phyloP scores from a whole-genome alignment of 179 eudicot species.

The Actinidia arguta region DNA sequence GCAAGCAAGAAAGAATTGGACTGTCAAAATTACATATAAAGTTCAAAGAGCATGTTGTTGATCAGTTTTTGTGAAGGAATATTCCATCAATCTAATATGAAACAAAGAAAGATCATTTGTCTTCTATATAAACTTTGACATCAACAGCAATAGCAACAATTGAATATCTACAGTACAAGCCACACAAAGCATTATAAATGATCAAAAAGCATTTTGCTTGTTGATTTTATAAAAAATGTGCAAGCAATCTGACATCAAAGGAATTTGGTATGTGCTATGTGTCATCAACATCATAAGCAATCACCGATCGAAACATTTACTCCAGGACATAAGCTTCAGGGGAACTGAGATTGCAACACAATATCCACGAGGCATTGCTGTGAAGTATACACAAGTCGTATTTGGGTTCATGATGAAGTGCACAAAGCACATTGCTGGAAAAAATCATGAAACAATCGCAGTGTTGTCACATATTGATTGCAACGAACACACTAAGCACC shows the following conservation, averaged over 20 bases:
- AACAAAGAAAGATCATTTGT: neutral
- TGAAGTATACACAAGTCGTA: conserved; percentile 47
- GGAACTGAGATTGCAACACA: conserved; percentile 33
- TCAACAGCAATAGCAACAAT: neutral
- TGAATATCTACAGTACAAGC: neutral
- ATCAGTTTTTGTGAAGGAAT: neutral
- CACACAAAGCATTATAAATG: neutral
- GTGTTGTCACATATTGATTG: conserved; percentile 37
- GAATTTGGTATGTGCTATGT: neutral
- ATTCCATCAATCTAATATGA: neutral
- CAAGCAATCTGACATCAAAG: neutral
- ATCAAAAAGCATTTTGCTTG: neutral
- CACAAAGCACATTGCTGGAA: conserved; percentile 56
- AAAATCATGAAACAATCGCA: conserved; percentile 45
- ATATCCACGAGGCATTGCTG: conserved; percentile 43
- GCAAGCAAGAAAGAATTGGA: neutral
- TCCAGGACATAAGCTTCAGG: neutral
- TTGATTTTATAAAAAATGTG: neutral
- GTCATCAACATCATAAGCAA: neutral
- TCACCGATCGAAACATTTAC: neutral
- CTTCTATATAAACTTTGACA: neutral
- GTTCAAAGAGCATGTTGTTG: neutral
- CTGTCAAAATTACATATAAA: neutral
- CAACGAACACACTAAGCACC: conserved; percentile 37
- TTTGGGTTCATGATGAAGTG: conserved; percentile 56